Percentiles rank a stretch among this genome's conserved stretches.
phyloP scores from a whole-genome alignment of 129 eudicot genomes.

The Pulicaria dysenterica region DNA sequence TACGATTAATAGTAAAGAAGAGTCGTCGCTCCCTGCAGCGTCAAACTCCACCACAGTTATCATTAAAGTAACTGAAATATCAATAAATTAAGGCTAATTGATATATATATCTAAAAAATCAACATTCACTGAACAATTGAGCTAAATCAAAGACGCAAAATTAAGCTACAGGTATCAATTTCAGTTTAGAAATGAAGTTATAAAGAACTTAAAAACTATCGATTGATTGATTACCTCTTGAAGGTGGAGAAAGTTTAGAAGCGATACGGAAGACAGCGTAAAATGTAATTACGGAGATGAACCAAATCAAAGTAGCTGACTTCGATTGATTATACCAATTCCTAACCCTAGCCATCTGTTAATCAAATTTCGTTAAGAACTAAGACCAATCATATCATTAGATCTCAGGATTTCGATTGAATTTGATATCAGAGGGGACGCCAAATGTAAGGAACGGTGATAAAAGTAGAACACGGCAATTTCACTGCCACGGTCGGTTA shows the following conservation, averaged over 20 bases:
- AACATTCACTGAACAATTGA: neutral
- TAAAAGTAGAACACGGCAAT: neutral
- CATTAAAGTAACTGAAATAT: too few relatives aligned
- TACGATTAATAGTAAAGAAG: too few relatives aligned
- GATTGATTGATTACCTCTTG: conserved; percentile 44
- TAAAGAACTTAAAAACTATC: neutral
- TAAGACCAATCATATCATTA: conserved; percentile 20
- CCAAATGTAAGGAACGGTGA: neutral
- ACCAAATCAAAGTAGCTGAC: conserved; percentile 57
- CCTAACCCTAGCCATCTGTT: conserved; percentile 52
- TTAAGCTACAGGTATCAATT: conserved; percentile 7
- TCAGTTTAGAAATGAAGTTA: neutral
- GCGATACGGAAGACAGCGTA: conserved; percentile 62
- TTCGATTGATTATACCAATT: conserved; percentile 50
- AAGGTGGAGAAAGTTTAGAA: conserved; percentile 37
- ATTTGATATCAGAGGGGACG: conserved; percentile 5
- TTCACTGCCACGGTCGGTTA: neutral
- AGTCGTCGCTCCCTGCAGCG: too few relatives aligned
- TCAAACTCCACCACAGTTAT: too few relatives aligned
- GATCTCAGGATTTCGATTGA: conserved; percentile 18
- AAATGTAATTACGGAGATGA: conserved; percentile 51
- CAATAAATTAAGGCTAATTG: too few relatives aligned
- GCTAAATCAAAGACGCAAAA: neutral
- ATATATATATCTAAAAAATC: neutral
- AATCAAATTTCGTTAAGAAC: neutral